Percentiles rank a stretch among this genome's conserved stretches.
Evolutionary conservation across 1,139 yeast genomes (phyloP).

Genomic region (Kodamaea derodonti): DNA sequence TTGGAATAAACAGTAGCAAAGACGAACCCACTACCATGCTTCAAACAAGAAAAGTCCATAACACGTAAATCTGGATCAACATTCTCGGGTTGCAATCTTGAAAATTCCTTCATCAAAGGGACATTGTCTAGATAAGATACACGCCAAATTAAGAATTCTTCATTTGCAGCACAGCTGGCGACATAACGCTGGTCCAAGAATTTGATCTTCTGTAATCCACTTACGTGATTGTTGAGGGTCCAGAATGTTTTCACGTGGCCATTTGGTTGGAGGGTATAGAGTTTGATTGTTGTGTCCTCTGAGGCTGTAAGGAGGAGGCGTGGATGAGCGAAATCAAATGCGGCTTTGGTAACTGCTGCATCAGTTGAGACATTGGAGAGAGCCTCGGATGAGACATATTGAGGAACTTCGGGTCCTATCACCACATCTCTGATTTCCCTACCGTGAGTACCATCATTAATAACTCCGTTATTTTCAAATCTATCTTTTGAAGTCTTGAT

Average conservation of each 20-base stretch:
- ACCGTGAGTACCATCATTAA: conserved; percentile 75
- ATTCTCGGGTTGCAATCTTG: conserved; percentile 45
- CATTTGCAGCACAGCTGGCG: conserved; percentile 80
- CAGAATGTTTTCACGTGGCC: conserved; percentile 50
- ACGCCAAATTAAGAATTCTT: conserved; percentile 82
- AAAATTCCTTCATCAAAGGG: conserved; percentile 44
- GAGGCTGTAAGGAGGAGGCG: conserved; percentile 67
- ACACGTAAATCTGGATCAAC: conserved; percentile 75
- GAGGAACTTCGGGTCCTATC: conserved; percentile 30
- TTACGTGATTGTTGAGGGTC: conserved; percentile 76
- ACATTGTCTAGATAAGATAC: conserved; percentile 29
- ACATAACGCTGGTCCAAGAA: conserved; percentile 49
- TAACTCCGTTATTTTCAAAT: conserved; percentile 25
- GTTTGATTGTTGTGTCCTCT: conserved; percentile 77
- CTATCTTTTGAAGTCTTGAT: conserved; percentile 21
- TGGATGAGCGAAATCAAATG: conserved; percentile 12
- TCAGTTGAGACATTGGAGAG: conserved; percentile 1
- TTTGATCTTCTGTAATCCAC: conserved; percentile 77
- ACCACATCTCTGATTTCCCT: conserved; percentile 76
- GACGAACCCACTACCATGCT: conserved; percentile 40
- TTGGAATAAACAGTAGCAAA: conserved; percentile 79
- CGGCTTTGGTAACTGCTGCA: neutral
- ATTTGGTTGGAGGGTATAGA: conserved; percentile 42
- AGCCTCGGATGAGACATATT: no score
- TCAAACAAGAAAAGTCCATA: conserved; percentile 69